A percentile compares a stretch with the other conserved stretches of the same genome.
Evolutionary conservation across 108 stramenopile genomes (phyloP).

Genomic region (Fistulifera solaris): DNA sequence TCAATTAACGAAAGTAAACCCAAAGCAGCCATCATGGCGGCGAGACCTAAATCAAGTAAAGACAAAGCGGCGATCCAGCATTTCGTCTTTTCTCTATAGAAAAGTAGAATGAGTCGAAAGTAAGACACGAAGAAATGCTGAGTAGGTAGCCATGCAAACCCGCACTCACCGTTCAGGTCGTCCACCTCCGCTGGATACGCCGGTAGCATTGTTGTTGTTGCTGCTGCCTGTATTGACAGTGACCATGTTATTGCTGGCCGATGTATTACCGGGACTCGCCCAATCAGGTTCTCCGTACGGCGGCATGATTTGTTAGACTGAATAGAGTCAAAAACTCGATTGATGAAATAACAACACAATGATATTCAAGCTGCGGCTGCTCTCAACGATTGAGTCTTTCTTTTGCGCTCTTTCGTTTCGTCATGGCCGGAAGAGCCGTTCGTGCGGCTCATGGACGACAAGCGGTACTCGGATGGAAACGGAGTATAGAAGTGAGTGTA

Average conservation of each 20-base stretch:
- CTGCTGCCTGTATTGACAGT: conserved; percentile 14
- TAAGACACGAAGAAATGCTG: neutral
- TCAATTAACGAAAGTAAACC: conserved; percentile 67
- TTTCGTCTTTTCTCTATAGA: neutral
- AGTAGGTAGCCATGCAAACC: too few relatives aligned
- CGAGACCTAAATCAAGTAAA: conserved; percentile 51
- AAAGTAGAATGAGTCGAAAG: neutral
- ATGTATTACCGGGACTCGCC: conserved; percentile 39
- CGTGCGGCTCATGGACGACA: neutral
- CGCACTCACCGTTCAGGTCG: neutral
- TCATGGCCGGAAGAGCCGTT: neutral
- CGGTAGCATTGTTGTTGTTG: conserved; percentile 10
- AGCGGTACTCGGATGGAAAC: too few relatives aligned
- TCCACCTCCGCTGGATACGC: conserved; percentile 11
- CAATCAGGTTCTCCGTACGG: conserved; percentile 63
- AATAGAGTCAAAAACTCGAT: neutral
- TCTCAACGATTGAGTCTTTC: neutral
- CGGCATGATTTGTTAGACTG: conserved; percentile 5
- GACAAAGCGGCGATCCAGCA: conserved; percentile 39
- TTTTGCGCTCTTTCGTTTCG: neutral
- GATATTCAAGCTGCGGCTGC: too few relatives aligned
- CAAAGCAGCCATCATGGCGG: conserved; percentile 66
- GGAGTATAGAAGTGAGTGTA: too few relatives aligned
- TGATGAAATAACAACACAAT: neutral
- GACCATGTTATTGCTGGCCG: neutral